phyloP scores from a whole-genome alignment of 306 rosid genomes.

The Trifolium repens region DNA sequence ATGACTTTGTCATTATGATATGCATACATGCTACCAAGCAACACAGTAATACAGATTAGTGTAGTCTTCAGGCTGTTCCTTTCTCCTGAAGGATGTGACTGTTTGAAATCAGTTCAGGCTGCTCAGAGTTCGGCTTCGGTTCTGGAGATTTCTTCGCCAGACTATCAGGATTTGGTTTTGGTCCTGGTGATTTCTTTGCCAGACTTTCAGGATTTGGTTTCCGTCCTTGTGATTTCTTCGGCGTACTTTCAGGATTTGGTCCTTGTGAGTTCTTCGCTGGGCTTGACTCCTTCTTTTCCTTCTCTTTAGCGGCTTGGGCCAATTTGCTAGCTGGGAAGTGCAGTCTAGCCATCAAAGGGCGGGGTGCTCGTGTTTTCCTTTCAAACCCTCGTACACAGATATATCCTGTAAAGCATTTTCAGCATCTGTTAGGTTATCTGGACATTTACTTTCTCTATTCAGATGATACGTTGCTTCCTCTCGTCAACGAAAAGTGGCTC shows the following conservation, averaged over 20 bases:
- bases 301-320: conserved; percentile 46
- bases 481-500: conserved; percentile 14
- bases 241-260: conserved; percentile 1
- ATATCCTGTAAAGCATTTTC: conserved; percentile 64
- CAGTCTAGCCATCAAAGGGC: conserved; percentile 80
- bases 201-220: conserved; percentile 8
- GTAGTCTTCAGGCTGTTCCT: conserved; percentile 40
- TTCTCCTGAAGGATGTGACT: conserved; percentile 30
- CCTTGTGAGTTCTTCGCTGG: neutral
- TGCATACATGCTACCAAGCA: conserved; percentile 42
- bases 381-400: conserved; percentile 93
- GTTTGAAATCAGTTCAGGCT: conserved; percentile 35
- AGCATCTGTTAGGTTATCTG: conserved; percentile 8
- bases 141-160: neutral
- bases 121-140: conserved; percentile 9
- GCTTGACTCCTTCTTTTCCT: conserved; percentile 42
- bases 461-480: neutral
- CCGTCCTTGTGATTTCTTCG: conserved; percentile 6
- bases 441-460: conserved; percentile 28
- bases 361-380: conserved; percentile 65
- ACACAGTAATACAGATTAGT: conserved; percentile 35
- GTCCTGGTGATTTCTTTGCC: neutral
- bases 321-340: conserved; percentile 84
- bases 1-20: conserved; percentile 35
- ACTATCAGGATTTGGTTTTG: conserved; percentile 3